A percentile compares a stretch with the other conserved stretches of the same genome.
phyloP scores from a whole-genome alignment of 805 yeast genomes.

The Metschnikowia baotianmanensis region DNA sequence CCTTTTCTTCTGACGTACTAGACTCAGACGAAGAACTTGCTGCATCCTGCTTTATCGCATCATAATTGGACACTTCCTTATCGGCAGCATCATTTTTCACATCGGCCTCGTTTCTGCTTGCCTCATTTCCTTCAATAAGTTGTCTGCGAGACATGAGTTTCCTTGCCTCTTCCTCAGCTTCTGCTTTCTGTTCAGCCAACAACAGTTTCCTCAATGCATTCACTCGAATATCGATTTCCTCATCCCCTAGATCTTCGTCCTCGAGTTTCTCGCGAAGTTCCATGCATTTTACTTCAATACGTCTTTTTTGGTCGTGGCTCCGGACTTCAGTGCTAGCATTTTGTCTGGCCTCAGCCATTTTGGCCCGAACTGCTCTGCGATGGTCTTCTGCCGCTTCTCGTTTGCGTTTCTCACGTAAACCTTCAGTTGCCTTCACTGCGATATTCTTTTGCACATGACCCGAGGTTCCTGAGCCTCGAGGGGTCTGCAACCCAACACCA shows the following conservation, averaged over 20 bases:
- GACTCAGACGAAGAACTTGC: no score
- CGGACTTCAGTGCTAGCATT: slow-evolving; percentile 24
- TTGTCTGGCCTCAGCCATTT: slow-evolving; percentile 11
- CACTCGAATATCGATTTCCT: slow-evolving; percentile 24
- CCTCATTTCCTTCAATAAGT: background rate
- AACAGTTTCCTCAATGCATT: slow-evolving; percentile 21
- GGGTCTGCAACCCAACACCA: slow-evolving; percentile 55
- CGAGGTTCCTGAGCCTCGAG: slow-evolving; percentile 63
- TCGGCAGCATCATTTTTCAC: no score
- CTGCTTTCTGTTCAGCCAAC: no score
- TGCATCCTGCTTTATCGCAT: no score
- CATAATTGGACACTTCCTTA: no score
- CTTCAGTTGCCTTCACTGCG: slow-evolving; percentile 22
- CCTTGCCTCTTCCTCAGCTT: background rate
- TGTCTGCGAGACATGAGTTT: background rate
- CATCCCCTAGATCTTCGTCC: slow-evolving; percentile 42
- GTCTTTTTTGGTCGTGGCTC: slow-evolving; percentile 36
- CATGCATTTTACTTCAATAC: slow-evolving; percentile 46
- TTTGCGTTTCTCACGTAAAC: slow-evolving; percentile 31
- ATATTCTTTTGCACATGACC: slow-evolving; percentile 55
- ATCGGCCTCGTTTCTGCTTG: background rate
- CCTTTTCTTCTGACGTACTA: background rate
- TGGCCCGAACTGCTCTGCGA: slow-evolving; percentile 15
- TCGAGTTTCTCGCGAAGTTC: slow-evolving; percentile 52
- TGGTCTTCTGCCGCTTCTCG: slow-evolving; percentile 17